A percentile compares a stretch with the other conserved stretches of the same genome.
phyloP scores from a whole-genome alignment of 1,284 basidiomycete species.

The Ustilago cynodontis region DNA sequence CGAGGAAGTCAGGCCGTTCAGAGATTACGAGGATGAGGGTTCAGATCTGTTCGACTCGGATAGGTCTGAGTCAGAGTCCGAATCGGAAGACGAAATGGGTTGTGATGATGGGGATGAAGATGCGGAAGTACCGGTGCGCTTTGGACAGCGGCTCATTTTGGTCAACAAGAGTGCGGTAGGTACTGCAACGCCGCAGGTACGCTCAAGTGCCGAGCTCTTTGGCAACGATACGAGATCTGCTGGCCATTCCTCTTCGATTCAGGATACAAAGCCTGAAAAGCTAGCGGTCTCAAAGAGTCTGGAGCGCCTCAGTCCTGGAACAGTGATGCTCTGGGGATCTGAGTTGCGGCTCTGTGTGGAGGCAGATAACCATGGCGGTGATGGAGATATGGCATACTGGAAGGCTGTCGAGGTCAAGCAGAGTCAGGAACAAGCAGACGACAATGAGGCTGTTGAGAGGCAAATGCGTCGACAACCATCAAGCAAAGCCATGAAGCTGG shows the following conservation, averaged over 20 bases:
- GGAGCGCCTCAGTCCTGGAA: constrained; percentile 21
- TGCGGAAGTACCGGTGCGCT: constrained; percentile 37
- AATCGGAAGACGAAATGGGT: constrained; percentile 34
- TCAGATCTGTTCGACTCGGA: constrained; percentile 45
- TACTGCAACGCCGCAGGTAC: neutral
- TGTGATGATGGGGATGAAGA: constrained; percentile 16
- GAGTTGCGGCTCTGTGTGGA: constrained; percentile 35
- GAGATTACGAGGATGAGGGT: constrained; percentile 49
- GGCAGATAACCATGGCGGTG: neutral
- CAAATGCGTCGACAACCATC: constrained; percentile 31
- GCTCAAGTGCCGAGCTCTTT: neutral
- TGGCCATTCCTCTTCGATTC: neutral
- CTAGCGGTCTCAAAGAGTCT: constrained; percentile 22
- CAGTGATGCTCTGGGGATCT: constrained; percentile 17
- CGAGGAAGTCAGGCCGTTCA: constrained; percentile 19
- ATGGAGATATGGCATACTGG: constrained; percentile 24
- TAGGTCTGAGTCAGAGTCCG: constrained; percentile 12
- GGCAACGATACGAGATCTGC: neutral
- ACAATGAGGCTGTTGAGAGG: neutral
- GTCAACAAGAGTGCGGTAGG: neutral
- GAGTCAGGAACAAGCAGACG: neutral
- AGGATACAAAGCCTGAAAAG: neutral
- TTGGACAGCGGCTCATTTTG: constrained; percentile 37
- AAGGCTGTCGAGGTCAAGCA: constrained; percentile 37
- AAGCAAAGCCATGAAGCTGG: constrained; percentile 40